These are phyloP conservation scores for Fistulina hepatica DNA, from an alignment of 1,284 basidiomycete species.

Conservation along the genomic window DNA sequence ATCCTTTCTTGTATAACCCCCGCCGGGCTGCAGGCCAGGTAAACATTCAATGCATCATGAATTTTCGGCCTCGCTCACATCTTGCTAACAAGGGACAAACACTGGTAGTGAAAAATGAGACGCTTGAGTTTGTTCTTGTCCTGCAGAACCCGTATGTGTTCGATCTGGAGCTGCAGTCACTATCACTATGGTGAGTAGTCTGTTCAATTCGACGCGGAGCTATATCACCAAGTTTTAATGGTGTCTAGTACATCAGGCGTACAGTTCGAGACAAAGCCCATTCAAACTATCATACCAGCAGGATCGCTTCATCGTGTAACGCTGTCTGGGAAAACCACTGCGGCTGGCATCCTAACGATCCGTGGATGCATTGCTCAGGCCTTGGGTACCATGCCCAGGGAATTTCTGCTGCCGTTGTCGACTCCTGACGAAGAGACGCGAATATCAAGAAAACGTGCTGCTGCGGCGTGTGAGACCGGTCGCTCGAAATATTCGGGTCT, in stretches of 20 bases:
- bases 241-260: conserved; percentile 68
- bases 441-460: conserved; percentile 43
- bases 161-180: conserved; percentile 74
- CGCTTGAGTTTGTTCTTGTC: conserved; percentile 70
- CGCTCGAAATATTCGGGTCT: conserved; percentile 65
- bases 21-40: conserved; percentile 56
- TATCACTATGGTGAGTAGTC: conserved; percentile 63
- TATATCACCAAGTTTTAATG: not conserved
- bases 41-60: conserved; percentile 14
- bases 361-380: conserved; percentile 74
- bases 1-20: conserved; percentile 87
- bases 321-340: conserved; percentile 56
- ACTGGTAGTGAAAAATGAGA: conserved; percentile 75
- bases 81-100: conserved; percentile 36
- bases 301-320: conserved; percentile 65
- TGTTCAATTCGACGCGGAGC: conserved; percentile 6
- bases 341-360: conserved; percentile 58
- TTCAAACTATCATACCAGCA: conserved; percentile 55
- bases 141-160: conserved; percentile 89
- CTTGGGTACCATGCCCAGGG: conserved; percentile 58
- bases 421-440: conserved; percentile 64
- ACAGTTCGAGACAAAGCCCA: conserved; percentile 54
- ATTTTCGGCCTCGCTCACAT: conserved; percentile 8
- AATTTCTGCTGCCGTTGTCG: conserved; percentile 69
- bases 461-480: conserved; percentile 50